Percentiles rank a stretch among this genome's conserved stretches.
Conservation (phyloP, 768 basidiomycete species). For the Boletus sensibilis region DNA sequence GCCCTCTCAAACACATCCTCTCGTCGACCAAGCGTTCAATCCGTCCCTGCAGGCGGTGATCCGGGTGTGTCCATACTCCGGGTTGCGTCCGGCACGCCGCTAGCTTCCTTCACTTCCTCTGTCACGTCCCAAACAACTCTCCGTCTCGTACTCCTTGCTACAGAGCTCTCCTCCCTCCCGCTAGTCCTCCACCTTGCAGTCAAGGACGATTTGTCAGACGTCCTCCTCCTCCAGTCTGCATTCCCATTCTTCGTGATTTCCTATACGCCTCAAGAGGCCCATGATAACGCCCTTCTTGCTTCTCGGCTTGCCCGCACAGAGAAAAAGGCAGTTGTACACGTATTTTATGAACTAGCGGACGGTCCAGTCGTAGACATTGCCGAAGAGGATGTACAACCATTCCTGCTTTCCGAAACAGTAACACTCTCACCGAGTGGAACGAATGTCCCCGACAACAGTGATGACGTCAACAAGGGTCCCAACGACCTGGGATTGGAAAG, state of each 20-base stretch:
- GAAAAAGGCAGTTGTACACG: conserved; percentile 80
- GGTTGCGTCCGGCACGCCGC: conserved; percentile 37
- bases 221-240: conserved; percentile 72
- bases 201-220: conserved; percentile 66
- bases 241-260: conserved; percentile 85
- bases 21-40: conserved; percentile 44
- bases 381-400: conserved; percentile 58
- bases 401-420: conserved; percentile 51
- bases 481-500: not conserved
- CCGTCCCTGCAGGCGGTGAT: conserved; percentile 65
- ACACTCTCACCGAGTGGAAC: conserved; percentile 31
- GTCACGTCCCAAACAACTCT: conserved; percentile 53
- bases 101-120: conserved; percentile 61
- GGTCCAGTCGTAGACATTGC: conserved; percentile 49
- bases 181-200: conserved; percentile 73
- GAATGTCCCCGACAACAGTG: conserved; percentile 17
- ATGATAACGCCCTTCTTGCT: conserved; percentile 87
- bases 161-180: conserved; percentile 61
- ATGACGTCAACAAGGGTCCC: not conserved
- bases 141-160: conserved; percentile 64
- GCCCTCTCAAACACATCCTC: conserved; percentile 35
- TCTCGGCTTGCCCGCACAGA: conserved; percentile 72
- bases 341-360: conserved; percentile 55
- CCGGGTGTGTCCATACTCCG: conserved; percentile 56
- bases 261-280: conserved; percentile 71